Evolutionary conservation across 352 stramenopile genomes (phyloP).

Genomic region (Paralagenidium karlingii): DNA sequence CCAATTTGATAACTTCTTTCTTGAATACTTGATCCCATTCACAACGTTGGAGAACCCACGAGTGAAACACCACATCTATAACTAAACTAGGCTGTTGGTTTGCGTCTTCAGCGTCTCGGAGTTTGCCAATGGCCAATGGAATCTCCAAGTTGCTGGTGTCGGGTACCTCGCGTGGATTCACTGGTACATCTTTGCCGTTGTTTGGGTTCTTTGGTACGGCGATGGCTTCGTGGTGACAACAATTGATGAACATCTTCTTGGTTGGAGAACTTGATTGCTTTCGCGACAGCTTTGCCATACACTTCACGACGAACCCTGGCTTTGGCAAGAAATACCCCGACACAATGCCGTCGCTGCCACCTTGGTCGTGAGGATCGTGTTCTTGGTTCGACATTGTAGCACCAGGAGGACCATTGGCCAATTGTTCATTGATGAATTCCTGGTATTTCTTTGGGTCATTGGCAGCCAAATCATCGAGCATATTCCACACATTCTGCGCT

Average conservation of each 20-base stretch:
- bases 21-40: slow-evolving; percentile 74
- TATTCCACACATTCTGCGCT: slow-evolving; percentile 53
- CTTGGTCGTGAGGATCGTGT: slow-evolving; percentile 2
- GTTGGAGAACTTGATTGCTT: slow-evolving; percentile 42
- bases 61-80: slow-evolving; percentile 70
- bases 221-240: slow-evolving; percentile 59
- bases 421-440: slow-evolving; percentile 70
- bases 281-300: slow-evolving; percentile 31
- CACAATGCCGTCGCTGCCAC: background rate
- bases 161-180: slow-evolving; percentile 41
- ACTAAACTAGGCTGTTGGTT: slow-evolving; percentile 24
- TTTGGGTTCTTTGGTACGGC: slow-evolving; percentile 67
- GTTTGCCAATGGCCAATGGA: slow-evolving; percentile 48
- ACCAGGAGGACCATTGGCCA: slow-evolving; percentile 40
- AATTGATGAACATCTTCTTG: slow-evolving; percentile 73
- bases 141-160: slow-evolving; percentile 66
- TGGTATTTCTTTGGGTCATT: slow-evolving; percentile 62
- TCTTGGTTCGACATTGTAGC: background rate
- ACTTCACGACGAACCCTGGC: slow-evolving; percentile 72
- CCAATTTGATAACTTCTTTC: slow-evolving; percentile 64
- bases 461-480: slow-evolving; percentile 55
- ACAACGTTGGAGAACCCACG: slow-evolving; percentile 59
- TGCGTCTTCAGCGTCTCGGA: slow-evolving; percentile 35
- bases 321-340: slow-evolving; percentile 45
- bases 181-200: slow-evolving; percentile 34